Conservation (phyloP, 495 filamentous ascomycete species). For the Tuber brumale region DNA sequence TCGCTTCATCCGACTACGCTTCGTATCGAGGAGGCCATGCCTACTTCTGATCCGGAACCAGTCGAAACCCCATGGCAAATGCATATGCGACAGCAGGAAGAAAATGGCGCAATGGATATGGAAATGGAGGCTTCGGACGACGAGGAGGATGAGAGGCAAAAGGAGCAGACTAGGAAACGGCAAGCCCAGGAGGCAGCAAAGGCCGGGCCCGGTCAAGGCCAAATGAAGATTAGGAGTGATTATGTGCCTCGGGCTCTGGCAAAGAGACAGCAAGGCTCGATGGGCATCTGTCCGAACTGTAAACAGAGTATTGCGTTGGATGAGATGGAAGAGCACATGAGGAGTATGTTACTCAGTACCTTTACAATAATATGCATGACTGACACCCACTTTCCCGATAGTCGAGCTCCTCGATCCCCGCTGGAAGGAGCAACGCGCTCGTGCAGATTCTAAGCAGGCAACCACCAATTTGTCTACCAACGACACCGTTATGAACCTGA, state of each 20-base stretch:
- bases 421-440: constrained; percentile 93
- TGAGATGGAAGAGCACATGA: constrained; percentile 90
- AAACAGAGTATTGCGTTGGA: constrained; percentile 76
- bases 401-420: constrained; percentile 88
- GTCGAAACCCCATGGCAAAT: constrained; percentile 44
- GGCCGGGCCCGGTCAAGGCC: constrained; percentile 51
- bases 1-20: constrained; percentile 67
- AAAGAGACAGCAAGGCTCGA: constrained; percentile 57
- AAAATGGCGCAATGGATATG: constrained; percentile 37
- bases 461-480: constrained; percentile 80
- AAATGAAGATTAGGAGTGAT: constrained; percentile 89
- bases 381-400: constrained; percentile 29
- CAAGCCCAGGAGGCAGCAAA: constrained; percentile 72
- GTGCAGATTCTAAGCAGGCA: constrained; percentile 72
- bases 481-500: constrained; percentile 89
- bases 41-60: constrained; percentile 50
- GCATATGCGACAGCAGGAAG: constrained; percentile 42
- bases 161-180: constrained; percentile 64
- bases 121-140: constrained; percentile 44
- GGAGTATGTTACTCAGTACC: constrained; percentile 51
- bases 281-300: constrained; percentile 88
- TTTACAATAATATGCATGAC: constrained; percentile 9
- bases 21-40: constrained; percentile 94
- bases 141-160: constrained; percentile 62
- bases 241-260: constrained; percentile 81